phyloP scores from a whole-genome alignment of 257 asterid genomes.

The Solanum clarkiae region DNA sequence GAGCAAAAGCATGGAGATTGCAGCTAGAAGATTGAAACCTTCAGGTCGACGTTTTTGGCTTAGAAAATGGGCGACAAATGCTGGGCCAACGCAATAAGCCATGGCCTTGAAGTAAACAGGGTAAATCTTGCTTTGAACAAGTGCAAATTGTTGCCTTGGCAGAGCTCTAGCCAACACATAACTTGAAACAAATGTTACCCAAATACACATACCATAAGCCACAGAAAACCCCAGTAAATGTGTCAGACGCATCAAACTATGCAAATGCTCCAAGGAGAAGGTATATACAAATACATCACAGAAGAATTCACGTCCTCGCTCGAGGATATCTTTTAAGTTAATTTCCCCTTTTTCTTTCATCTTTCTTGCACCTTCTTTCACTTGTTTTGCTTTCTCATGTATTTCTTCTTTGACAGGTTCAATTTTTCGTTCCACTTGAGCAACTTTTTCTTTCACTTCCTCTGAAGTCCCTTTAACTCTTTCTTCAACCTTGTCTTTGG shows the following conservation, averaged over 20 bases:
- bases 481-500: slow-evolving; percentile 9
- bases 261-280: slow-evolving; percentile 8
- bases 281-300: slow-evolving; percentile 12
- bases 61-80: slow-evolving; percentile 44
- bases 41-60: slow-evolving; percentile 9
- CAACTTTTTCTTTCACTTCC: neutral
- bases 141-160: slow-evolving; percentile 65
- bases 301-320: slow-evolving; percentile 12
- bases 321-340: slow-evolving; percentile 20
- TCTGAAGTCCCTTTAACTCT: neutral
- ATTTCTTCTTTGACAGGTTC: slow-evolving; percentile 9
- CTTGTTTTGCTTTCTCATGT: neutral
- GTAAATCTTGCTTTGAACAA: slow-evolving; percentile 65
- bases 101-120: slow-evolving; percentile 61
- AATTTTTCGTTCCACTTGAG: neutral
- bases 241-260: slow-evolving; percentile 9
- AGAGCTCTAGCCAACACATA: slow-evolving; percentile 42
- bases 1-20: slow-evolving; percentile 31
- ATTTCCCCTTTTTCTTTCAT: slow-evolving; percentile 21
- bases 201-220: slow-evolving; percentile 58
- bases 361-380: neutral
- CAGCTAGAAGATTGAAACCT: slow-evolving; percentile 26
- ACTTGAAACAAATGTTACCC: slow-evolving; percentile 74
- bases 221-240: slow-evolving; percentile 48
- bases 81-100: slow-evolving; percentile 46